Base-by-base conservation (phyloP, 106 monocot genomes). In the Dioscorea dumetorum region DNA sequence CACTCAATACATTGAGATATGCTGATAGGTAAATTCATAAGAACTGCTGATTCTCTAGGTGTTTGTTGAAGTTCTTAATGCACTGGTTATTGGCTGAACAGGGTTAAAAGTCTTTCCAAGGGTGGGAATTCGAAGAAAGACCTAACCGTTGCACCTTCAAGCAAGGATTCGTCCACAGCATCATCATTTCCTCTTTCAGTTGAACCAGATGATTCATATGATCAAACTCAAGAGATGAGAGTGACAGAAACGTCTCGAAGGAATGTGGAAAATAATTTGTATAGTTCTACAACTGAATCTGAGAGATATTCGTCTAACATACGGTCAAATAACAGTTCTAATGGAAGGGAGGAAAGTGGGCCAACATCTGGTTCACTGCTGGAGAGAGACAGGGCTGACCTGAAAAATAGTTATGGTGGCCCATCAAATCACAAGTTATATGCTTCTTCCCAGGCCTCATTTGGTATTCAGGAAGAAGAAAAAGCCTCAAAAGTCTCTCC, bases 1-100 rank as follows among this genome's bases (percentile, higher is more conserved):
- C 95, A 15, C 77, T 95, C 21, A 95, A 95, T 76, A 95, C 95
- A 15, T 78, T 95, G 73, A 83, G 95, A 95, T 95, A 95, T 80
- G 95, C 95, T 28, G 95, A 95, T 52, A 91, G 95, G 95, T 95
- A 83, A 67, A 64, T 14, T 67, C 19, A 50, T 57, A 49, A 22
- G 49, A 35, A 64, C 9, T 64, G 34, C 41, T 64, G 63, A 20
- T 65, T 48, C 33, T 50, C 48, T 24, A 17, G 6, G 5, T 63
- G 17, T 13, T 19, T 51, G 21, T 54, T 51, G 33, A 33, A 22
- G 13, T 33, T 66, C 22, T 72, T 33, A 22, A 61, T 49, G 6
- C 5, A 6, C 41, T 41, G 87, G 94, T 21, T 50, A 18, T 51
- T 62, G 8, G 32, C 20, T 67, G 15, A 69, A 62, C 79, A 86